Evolutionary conservation across 345 rosid species (phyloP).

Genomic region (Nephelium lappaceum): DNA sequence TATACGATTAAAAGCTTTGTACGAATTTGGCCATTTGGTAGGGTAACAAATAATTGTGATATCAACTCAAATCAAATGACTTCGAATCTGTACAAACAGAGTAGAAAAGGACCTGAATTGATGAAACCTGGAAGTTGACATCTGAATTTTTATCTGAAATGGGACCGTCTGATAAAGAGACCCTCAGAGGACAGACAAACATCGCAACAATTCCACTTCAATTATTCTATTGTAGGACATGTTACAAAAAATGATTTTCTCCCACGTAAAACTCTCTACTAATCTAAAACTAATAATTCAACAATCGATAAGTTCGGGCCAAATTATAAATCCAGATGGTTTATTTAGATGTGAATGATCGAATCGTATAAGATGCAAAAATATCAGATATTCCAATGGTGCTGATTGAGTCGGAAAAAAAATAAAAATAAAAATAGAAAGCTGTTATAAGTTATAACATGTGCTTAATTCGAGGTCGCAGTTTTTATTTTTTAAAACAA

Average conservation of each 20-base stretch:
- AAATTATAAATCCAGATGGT: too few relatives aligned
- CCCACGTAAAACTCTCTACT: not conserved
- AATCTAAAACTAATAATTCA: not conserved
- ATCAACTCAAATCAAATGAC: not conserved
- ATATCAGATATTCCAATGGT: not conserved
- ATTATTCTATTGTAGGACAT: not conserved
- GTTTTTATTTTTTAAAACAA: too few relatives aligned
- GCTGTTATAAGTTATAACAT: not conserved
- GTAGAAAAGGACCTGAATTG: not conserved
- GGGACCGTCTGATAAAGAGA: not conserved
- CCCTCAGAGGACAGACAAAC: too few relatives aligned
- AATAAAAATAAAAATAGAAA: too few relatives aligned
- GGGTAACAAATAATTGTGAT: not conserved
- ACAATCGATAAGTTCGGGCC: not conserved
- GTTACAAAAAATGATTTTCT: not conserved
- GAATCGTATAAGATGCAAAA: too few relatives aligned
- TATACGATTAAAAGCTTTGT: not conserved
- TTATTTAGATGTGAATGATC: too few relatives aligned
- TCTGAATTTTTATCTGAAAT: not conserved
- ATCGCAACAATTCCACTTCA: not conserved
- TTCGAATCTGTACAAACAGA: too few relatives aligned
- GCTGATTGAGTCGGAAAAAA: too few relatives aligned
- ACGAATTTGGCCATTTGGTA: not conserved
- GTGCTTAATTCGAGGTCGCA: not conserved
- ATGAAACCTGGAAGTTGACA: constrained; percentile 2